Evolutionary conservation across 2,329 filamentous ascomycete species (phyloP).

Genomic region (Scleromitrula shiraiana): DNA sequence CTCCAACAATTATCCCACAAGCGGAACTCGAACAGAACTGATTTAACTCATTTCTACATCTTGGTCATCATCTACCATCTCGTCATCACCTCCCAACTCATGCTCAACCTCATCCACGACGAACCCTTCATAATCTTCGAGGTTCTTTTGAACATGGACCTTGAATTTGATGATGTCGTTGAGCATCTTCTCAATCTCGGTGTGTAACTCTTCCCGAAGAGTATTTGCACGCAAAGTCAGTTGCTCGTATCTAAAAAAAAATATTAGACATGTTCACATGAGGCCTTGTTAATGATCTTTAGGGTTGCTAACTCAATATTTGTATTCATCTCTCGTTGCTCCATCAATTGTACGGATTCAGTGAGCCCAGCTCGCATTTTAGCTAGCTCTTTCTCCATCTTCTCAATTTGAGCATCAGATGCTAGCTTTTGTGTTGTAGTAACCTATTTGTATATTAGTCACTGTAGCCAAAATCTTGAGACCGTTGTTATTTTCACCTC

Average conservation of each 20-base stretch:
- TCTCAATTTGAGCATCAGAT: slow-evolving; percentile 90
- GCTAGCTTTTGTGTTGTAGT: slow-evolving; percentile 81
- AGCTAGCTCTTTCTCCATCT: slow-evolving; percentile 96
- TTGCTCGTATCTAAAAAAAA: slow-evolving; percentile 67
- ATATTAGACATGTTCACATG: slow-evolving; percentile 14
- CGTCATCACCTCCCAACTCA: slow-evolving; percentile 59
- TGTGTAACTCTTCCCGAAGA: slow-evolving; percentile 94
- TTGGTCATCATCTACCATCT: slow-evolving; percentile 45
- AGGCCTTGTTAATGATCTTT: too few species aligned
- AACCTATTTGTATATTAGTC: slow-evolving; percentile 29
- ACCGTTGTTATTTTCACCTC: slow-evolving; percentile 43
- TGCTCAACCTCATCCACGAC: slow-evolving; percentile 89
- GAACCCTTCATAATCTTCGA: slow-evolving; percentile 92
- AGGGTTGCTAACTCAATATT: slow-evolving; percentile 71
- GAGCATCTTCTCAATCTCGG: slow-evolving; percentile 89
- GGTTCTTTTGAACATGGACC: slow-evolving; percentile 84
- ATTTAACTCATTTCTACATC: slow-evolving; percentile 36
- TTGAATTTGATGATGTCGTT: slow-evolving; percentile 99
- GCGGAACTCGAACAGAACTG: neutral
- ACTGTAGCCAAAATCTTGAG: neutral
- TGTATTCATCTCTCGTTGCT: slow-evolving; percentile 92
- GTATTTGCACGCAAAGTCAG: slow-evolving; percentile 75
- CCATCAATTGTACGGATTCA: slow-evolving; percentile 84
- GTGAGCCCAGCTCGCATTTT: slow-evolving; percentile 79
- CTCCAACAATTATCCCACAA: neutral